Percentiles rank a stretch among this genome's conserved stretches.
Evolutionary conservation across 2,329 filamentous ascomycete genomes (phyloP).

Genomic region (Botrytis deweyae): DNA sequence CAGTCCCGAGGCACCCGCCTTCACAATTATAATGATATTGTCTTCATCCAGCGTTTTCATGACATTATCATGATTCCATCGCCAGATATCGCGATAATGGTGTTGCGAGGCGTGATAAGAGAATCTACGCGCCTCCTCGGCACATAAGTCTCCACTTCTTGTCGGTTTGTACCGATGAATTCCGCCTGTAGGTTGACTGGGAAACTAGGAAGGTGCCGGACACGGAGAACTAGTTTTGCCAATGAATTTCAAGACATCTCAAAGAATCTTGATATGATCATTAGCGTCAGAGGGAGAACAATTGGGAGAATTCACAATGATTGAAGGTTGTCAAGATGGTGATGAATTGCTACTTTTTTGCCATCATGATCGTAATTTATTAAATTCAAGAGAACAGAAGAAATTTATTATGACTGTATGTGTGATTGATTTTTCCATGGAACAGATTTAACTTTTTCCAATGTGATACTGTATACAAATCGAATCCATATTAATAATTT

Average conservation of each 20-base stretch:
- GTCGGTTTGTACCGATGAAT: background rate
- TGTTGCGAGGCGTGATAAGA: background rate
- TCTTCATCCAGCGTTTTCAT: background rate
- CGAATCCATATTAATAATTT: background rate
- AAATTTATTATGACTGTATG: background rate
- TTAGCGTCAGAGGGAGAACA: background rate
- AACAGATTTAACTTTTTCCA: background rate
- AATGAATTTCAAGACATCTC: background rate
- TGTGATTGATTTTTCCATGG: background rate
- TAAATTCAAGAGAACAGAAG: background rate
- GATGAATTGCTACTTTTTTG: background rate
- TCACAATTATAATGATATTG: background rate
- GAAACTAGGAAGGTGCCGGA: background rate
- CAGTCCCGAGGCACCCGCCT: background rate
- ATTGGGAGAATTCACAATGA: background rate
- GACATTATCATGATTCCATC: background rate
- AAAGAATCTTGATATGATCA: background rate
- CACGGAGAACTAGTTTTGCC: background rate
- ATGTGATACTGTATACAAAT: background rate
- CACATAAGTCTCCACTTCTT: background rate
- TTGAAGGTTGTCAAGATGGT: background rate
- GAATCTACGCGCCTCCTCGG: background rate
- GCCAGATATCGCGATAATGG: background rate
- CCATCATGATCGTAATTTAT: background rate
- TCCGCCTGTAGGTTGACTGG: background rate